phyloP scores from a whole-genome alignment of 352 stramenopile species.

The Globisporangium lucens region DNA sequence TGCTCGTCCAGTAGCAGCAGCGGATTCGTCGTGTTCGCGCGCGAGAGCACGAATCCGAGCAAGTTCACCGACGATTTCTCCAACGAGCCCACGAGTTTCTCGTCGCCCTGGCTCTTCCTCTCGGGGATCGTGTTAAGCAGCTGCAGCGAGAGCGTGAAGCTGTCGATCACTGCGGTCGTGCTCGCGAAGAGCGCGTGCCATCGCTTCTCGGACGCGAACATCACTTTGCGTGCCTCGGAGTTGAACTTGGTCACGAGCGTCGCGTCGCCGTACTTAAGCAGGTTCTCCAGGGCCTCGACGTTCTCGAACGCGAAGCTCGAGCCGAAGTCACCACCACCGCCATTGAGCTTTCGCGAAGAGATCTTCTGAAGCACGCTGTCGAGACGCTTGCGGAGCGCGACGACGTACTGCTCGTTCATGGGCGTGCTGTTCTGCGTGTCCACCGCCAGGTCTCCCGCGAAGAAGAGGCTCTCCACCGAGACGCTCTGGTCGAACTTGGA shows the following conservation, averaged over 20 bases:
- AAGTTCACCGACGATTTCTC: slow-evolving; percentile 39
- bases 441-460: slow-evolving; percentile 15
- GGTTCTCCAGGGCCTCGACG: slow-evolving; percentile 37
- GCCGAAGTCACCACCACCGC: slow-evolving; percentile 2
- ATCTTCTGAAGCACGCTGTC: slow-evolving; percentile 32
- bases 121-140: slow-evolving; percentile 46
- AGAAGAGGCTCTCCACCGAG: slow-evolving; percentile 23
- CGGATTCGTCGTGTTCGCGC: slow-evolving; percentile 28
- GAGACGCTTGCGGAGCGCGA: slow-evolving; percentile 31
- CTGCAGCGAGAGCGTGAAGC: slow-evolving; percentile 51
- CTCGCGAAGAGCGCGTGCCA: slow-evolving; percentile 42
- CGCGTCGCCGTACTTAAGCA: slow-evolving; percentile 53
- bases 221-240: slow-evolving; percentile 21
- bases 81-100: slow-evolving; percentile 22
- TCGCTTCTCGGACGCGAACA: slow-evolving; percentile 41
- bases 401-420: slow-evolving; percentile 47
- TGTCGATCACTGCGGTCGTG: slow-evolving; percentile 42
- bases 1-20: slow-evolving; percentile 49
- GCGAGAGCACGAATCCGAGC: slow-evolving; percentile 31
- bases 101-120: slow-evolving; percentile 25
- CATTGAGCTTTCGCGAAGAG: slow-evolving; percentile 24
- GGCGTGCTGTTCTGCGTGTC: slow-evolving; percentile 22
- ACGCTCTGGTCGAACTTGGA: slow-evolving; percentile 8
- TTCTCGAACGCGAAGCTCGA: slow-evolving; percentile 33
- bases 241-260: slow-evolving; percentile 42